These are phyloP conservation scores for Aspergillus nanangensis DNA, from an alignment of 495 filamentous ascomycete species.

Conservation along the genomic window DNA sequence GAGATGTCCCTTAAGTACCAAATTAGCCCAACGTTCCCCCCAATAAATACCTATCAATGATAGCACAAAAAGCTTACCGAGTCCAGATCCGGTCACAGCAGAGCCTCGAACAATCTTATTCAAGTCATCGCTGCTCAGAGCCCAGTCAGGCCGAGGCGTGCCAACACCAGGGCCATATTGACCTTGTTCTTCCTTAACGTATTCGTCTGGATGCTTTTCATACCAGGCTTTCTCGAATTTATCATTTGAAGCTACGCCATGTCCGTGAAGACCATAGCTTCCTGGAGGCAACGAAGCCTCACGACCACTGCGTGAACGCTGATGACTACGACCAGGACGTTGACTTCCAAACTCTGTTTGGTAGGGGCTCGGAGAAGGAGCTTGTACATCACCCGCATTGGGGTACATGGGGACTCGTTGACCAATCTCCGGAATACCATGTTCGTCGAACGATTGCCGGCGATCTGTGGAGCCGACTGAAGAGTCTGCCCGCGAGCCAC, in stretches of 20 bases:
- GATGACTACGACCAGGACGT: conserved; percentile 62
- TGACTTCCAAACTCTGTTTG: conserved; percentile 39
- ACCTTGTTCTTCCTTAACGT: conserved; percentile 66
- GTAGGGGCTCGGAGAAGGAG: conserved; percentile 77
- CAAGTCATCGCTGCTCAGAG: conserved; percentile 84
- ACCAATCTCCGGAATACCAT: conserved; percentile 88
- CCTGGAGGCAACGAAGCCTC: conserved; percentile 63
- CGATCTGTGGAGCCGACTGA: conserved; percentile 48
- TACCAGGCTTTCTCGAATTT: conserved; percentile 85
- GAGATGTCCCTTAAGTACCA: conserved; percentile 41
- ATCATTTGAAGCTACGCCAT: conserved; percentile 63
- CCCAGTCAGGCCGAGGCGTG: conserved; percentile 71
- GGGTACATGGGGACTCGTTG: conserved; percentile 89
- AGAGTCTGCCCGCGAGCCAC: conserved; percentile 49
- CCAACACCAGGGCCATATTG: conserved; percentile 60
- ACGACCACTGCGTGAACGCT: conserved; percentile 57
- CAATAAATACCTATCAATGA: too few species aligned
- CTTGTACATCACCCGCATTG: conserved; percentile 94
- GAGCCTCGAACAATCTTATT: conserved; percentile 84
- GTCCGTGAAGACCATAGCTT: conserved; percentile 83
- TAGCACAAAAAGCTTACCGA: conserved; percentile 43
- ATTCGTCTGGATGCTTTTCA: conserved; percentile 79
- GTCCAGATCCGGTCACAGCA: conserved; percentile 57
- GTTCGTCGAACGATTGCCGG: conserved; percentile 52
- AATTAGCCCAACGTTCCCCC: conserved; percentile 2